These are phyloP conservation scores for Asterophora parasitica DNA, from an alignment of 768 basidiomycete species.

Conservation along the genomic window DNA sequence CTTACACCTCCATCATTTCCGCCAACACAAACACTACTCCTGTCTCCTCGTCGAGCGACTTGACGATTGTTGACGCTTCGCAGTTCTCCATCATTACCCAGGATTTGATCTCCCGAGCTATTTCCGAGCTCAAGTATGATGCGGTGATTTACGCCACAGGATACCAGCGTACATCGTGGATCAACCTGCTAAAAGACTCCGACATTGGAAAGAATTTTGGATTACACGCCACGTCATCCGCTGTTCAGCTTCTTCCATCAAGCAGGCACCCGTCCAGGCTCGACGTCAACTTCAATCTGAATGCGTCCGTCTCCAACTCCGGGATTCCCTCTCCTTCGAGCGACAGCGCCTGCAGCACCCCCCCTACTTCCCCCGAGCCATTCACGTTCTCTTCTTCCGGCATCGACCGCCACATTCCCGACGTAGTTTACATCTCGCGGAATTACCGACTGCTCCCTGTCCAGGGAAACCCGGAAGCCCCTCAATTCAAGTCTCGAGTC, in stretches of 20 bases:
- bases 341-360: neutral
- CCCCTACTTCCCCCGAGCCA: constrained; percentile 22
- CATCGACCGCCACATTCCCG: constrained; percentile 10
- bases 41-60: too few relatives aligned
- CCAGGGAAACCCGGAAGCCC: too few relatives aligned
- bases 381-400: constrained; percentile 13
- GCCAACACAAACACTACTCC: constrained; percentile 15
- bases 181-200: constrained; percentile 36
- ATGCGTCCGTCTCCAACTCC: constrained; percentile 13
- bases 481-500: constrained; percentile 21
- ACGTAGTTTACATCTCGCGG: constrained; percentile 32
- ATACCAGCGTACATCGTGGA: constrained; percentile 46
- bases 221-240: constrained; percentile 19
- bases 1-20: constrained; percentile 33
- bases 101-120: constrained; percentile 31
- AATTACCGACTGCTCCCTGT: constrained; percentile 37
- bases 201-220: constrained; percentile 34
- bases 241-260: constrained; percentile 24
- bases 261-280: constrained; percentile 3
- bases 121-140: constrained; percentile 35
- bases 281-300: constrained; percentile 13
- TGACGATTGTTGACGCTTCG: too few relatives aligned
- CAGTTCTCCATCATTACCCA: constrained; percentile 26
- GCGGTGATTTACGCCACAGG: constrained; percentile 49
- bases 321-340: too few relatives aligned